phyloP scores from a whole-genome alignment of 108 stramenopile genomes.

The Bacterosira constricta region DNA sequence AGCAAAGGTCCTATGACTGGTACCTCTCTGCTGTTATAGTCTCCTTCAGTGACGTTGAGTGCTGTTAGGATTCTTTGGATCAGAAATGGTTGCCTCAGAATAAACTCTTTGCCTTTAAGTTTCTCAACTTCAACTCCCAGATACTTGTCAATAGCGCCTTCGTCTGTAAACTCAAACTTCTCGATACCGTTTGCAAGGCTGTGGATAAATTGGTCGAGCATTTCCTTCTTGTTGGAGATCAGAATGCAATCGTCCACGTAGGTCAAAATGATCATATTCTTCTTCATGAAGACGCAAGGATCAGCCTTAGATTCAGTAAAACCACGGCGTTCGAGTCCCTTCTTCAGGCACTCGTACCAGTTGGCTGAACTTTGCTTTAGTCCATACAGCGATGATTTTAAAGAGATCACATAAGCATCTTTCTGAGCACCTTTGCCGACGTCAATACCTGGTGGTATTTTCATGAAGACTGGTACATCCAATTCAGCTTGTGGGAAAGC shows the following conservation, averaged over 20 bases:
- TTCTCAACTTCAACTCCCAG: constrained; percentile 47
- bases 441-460: not conserved
- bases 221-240: constrained; percentile 18
- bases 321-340: not conserved
- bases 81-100: constrained; percentile 49
- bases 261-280: not conserved
- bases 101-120: constrained; percentile 25
- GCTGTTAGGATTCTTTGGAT: constrained; percentile 39
- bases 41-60: not conserved
- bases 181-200: constrained; percentile 11
- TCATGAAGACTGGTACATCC: constrained; percentile 12
- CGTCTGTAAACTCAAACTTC: constrained; percentile 33
- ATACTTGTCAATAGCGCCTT: constrained; percentile 56
- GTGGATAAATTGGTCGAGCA: constrained; percentile 32
- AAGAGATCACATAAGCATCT: not conserved
- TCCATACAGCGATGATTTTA: constrained; percentile 28
- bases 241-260: constrained; percentile 60
- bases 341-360: constrained; percentile 12
- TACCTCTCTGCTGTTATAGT: not conserved
- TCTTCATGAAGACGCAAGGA: constrained; percentile 7
- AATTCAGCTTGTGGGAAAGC: constrained; percentile 34
- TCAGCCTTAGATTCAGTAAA: constrained; percentile 5
- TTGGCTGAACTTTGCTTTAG: constrained; percentile 26
- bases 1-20: constrained; percentile 3
- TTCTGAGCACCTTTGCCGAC: not conserved